These are phyloP conservation scores for Schizothecium vesticola DNA, from an alignment of 495 filamentous ascomycete genomes.

Conservation along the genomic window DNA sequence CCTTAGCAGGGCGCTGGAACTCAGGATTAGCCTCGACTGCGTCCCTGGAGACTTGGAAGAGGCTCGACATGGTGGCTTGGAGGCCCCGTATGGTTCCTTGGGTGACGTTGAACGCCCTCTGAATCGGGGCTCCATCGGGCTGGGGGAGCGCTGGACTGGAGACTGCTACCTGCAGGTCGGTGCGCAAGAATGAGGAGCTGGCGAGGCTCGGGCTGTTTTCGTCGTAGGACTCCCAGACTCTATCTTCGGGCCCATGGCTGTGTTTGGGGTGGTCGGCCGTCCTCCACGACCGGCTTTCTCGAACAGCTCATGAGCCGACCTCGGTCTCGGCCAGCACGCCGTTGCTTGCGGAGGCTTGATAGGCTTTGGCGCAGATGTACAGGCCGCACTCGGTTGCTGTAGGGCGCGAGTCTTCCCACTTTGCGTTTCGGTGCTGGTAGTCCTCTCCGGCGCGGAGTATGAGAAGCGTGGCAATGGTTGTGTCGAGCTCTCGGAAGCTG, in stretches of 20 bases:
- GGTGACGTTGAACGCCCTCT: background rate
- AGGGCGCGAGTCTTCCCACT: background rate
- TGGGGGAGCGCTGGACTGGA: background rate
- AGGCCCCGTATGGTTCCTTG: background rate
- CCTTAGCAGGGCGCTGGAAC: background rate
- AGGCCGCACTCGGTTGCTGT: background rate
- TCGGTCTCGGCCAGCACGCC: background rate
- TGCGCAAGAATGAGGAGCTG: background rate
- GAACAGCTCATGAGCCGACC: background rate
- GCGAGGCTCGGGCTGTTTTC: background rate
- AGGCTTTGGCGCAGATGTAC: constrained; percentile 3
- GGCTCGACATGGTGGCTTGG: background rate
- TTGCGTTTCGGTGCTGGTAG: background rate
- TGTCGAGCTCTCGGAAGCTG: constrained; percentile 4
- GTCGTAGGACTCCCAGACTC: background rate
- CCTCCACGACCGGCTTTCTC: background rate
- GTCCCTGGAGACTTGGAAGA: background rate
- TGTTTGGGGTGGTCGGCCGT: background rate
- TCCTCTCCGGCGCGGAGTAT: background rate
- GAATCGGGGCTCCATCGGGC: no score
- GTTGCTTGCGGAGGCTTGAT: background rate
- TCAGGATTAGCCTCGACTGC: no score
- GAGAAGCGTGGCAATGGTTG: background rate
- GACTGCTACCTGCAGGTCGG: background rate
- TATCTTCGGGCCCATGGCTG: background rate